Conservation (phyloP, 2,329 filamentous ascomycete genomes). For the Fusarium sororula region DNA sequence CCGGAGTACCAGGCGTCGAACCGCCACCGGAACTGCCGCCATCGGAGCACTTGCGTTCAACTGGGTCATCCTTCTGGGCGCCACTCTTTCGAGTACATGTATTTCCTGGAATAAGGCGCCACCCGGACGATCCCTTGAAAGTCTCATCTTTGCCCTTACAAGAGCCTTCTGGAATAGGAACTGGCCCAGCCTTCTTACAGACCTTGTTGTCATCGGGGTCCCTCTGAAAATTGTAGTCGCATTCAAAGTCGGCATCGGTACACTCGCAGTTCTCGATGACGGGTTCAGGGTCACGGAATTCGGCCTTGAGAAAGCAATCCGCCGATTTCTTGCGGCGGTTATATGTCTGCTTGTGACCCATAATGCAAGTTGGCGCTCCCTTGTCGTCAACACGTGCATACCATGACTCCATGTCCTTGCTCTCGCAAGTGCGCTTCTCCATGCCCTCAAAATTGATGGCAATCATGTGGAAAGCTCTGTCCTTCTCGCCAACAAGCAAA, state of each 20-base stretch:
- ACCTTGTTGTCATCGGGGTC: conserved; percentile 70
- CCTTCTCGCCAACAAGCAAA: conserved; percentile 73
- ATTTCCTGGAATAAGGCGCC: conserved; percentile 88
- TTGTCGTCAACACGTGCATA: conserved; percentile 82
- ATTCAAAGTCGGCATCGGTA: conserved; percentile 88
- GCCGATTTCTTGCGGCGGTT: conserved; percentile 84
- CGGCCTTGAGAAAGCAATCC: conserved; percentile 86
- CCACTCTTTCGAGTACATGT: conserved; percentile 71
- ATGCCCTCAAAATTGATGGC: conserved; percentile 85
- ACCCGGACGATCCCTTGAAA: conserved; percentile 89
- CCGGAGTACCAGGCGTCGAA: conserved; percentile 58
- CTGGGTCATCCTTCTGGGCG: conserved; percentile 73
- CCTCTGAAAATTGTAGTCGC: conserved; percentile 89
- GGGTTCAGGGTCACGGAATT: conserved; percentile 81
- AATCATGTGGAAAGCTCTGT: conserved; percentile 70
- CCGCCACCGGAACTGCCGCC: conserved; percentile 48
- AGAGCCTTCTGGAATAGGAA: conserved; percentile 74
- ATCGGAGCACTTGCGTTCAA: conserved; percentile 81
- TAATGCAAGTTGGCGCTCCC: conserved; percentile 85
- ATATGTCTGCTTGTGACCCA: conserved; percentile 95
- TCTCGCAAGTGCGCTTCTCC: conserved; percentile 80
- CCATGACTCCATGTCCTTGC: conserved; percentile 88
- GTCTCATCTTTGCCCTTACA: conserved; percentile 76
- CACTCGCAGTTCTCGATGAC: conserved; percentile 82
- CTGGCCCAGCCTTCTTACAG: conserved; percentile 71